Evolutionary conservation across 2,329 filamentous ascomycete species (phyloP).

Genomic region (Drechslera avenae): DNA sequence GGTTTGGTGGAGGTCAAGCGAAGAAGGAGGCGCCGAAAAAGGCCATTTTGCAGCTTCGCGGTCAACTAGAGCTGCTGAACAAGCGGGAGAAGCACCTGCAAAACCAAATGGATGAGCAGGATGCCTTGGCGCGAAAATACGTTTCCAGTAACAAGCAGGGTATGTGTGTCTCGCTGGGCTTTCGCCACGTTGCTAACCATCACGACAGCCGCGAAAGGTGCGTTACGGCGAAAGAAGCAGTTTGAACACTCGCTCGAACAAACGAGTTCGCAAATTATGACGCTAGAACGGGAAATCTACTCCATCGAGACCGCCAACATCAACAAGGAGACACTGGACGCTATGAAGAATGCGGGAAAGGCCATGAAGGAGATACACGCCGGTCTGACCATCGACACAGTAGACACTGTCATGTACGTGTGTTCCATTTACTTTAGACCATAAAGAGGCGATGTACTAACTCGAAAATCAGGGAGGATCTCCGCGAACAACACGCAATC

Average conservation of each 20-base stretch:
- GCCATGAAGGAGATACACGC: slow-evolving; percentile 95
- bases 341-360: slow-evolving; percentile 87
- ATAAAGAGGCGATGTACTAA: too few species aligned
- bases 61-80: slow-evolving; percentile 95
- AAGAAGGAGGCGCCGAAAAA: slow-evolving; percentile 95
- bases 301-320: slow-evolving; percentile 98
- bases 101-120: slow-evolving; percentile 91
- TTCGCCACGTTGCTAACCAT: slow-evolving; percentile 5
- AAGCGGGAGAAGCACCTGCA: slow-evolving; percentile 93
- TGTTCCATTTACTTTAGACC: too few species aligned
- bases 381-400: slow-evolving; percentile 89
- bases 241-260: slow-evolving; percentile 92
- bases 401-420: slow-evolving; percentile 90
- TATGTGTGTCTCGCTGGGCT: slow-evolving; percentile 58
- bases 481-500: slow-evolving; percentile 89
- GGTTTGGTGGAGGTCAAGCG: slow-evolving; percentile 87
- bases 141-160: slow-evolving; percentile 88
- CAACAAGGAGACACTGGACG: slow-evolving; percentile 92
- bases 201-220: slow-evolving; percentile 79
- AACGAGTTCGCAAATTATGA: slow-evolving; percentile 85
- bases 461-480: slow-evolving; percentile 70
- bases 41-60: slow-evolving; percentile 85
- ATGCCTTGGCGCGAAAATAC: slow-evolving; percentile 84
- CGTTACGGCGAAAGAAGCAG: slow-evolving; percentile 90
- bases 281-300: slow-evolving; percentile 93